phyloP scores from a whole-genome alignment of 345 rosid genomes.

The Euphorbia pulcherrima region DNA sequence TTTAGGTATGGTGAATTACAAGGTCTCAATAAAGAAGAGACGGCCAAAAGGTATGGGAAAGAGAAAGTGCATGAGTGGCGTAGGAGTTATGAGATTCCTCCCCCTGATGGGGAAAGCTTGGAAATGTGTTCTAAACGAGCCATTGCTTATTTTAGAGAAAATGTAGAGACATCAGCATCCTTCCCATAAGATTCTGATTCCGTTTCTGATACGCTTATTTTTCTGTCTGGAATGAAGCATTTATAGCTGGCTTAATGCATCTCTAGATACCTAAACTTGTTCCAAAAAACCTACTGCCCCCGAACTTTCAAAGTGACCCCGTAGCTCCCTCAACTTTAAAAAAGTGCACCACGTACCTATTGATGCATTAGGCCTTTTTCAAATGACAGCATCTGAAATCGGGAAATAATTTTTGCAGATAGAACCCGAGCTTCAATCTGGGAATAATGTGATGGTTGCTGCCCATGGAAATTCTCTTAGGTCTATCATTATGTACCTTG shows the following conservation, averaged over 20 bases:
- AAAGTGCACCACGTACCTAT: too few relatives aligned
- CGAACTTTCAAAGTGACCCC: too few relatives aligned
- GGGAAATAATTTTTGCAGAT: slow-evolving; percentile 43
- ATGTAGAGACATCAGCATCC: slow-evolving; percentile 27
- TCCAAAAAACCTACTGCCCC: too few relatives aligned
- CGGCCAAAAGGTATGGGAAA: slow-evolving; percentile 82
- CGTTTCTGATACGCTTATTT: not conserved
- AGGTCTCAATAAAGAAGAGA: slow-evolving; percentile 92
- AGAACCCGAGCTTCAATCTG: slow-evolving; percentile 71
- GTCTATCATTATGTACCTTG: slow-evolving; percentile 96
- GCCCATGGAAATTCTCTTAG: slow-evolving; percentile 92
- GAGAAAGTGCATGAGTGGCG: slow-evolving; percentile 94
- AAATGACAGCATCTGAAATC: slow-evolving; percentile 14
- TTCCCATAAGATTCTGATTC: not conserved
- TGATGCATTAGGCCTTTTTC: not conserved
- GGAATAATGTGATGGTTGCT: slow-evolving; percentile 84
- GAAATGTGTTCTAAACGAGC: slow-evolving; percentile 98
- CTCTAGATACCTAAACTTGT: not conserved
- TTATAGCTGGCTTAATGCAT: not conserved
- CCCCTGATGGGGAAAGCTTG: slow-evolving; percentile 93
- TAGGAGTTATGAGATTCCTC: slow-evolving; percentile 87
- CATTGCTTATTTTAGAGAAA: slow-evolving; percentile 54
- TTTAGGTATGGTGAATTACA: slow-evolving; percentile 85
- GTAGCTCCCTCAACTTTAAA: too few relatives aligned
- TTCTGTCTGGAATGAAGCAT: not conserved